Percentiles rank a stretch among this genome's conserved stretches.
phyloP scores from a whole-genome alignment of 176 grass and related monocot species.

The Canna indica region DNA sequence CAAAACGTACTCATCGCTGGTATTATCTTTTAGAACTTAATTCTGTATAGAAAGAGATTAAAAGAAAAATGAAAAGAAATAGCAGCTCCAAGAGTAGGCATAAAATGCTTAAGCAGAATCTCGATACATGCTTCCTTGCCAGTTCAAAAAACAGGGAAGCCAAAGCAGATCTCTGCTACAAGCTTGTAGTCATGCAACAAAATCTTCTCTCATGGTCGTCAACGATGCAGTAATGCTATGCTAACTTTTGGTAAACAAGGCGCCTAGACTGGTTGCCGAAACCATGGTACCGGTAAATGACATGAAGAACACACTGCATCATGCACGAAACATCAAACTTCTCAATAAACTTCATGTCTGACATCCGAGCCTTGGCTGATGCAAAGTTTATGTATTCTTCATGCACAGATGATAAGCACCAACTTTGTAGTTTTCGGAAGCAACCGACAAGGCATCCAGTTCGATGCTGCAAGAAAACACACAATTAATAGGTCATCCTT shows the following conservation, averaged over 20 bases:
- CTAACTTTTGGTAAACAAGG: conserved; percentile 7
- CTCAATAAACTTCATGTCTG: neutral
- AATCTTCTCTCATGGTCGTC: no score
- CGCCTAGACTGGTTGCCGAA: neutral
- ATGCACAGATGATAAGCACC: neutral
- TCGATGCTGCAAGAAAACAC: conserved; percentile 4
- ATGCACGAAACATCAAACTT: neutral
- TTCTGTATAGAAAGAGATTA: no score
- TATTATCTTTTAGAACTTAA: no score
- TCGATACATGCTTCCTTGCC: no score
- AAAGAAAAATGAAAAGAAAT: no score
- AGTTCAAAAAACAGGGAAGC: no score
- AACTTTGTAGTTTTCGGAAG: conserved; percentile 7
- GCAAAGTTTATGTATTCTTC: conserved; percentile 6
- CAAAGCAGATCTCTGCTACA: no score
- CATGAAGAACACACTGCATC: neutral
- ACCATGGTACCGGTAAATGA: neutral
- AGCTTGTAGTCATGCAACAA: no score
- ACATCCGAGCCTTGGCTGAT: neutral
- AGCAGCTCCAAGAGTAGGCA: no score
- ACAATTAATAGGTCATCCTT: neutral
- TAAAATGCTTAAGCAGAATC: no score
- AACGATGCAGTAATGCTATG: no score
- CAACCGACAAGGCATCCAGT: conserved; percentile 9
- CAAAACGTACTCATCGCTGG: no score